These are phyloP conservation scores for Fermentozyma sake DNA, from an alignment of 1,139 yeast species.

Conservation along the genomic window DNA sequence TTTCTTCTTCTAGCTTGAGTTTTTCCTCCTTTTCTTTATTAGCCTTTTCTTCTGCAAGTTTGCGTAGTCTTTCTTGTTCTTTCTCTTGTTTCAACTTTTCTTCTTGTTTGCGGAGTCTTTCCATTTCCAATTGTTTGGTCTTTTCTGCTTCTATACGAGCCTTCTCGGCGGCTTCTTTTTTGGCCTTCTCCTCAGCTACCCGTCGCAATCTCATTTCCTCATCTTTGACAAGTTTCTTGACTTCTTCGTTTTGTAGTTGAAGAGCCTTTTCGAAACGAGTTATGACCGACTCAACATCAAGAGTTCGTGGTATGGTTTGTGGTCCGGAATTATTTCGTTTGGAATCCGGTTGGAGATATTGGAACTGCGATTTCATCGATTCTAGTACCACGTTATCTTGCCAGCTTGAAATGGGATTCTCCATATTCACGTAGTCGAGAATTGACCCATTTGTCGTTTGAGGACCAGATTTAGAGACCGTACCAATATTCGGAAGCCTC, in stretches of 20 bases:
- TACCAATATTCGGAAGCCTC: too few relatives aligned
- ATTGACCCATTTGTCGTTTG: too few relatives aligned
- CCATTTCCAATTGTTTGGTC: slow-evolving; percentile 5
- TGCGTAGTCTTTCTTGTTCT: slow-evolving; percentile 10
- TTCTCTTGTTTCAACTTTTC: slow-evolving; percentile 9
- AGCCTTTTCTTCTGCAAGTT: slow-evolving; percentile 9
- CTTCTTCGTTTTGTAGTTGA: slow-evolving; percentile 6
- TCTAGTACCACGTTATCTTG: too few relatives aligned
- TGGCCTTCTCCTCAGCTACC: slow-evolving; percentile 3
- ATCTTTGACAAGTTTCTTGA: slow-evolving; percentile 5
- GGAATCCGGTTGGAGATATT: too few relatives aligned
- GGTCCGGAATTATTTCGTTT: too few relatives aligned
- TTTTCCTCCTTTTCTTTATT: slow-evolving; percentile 8
- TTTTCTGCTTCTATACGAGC: slow-evolving; percentile 8
- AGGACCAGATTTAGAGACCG: too few relatives aligned
- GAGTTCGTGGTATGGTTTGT: too few relatives aligned
- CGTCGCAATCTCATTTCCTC: slow-evolving; percentile 5
- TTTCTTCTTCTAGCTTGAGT: slow-evolving; percentile 9
- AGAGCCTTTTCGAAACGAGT: neutral
- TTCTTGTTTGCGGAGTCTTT: slow-evolving; percentile 3
- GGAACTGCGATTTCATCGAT: too few relatives aligned
- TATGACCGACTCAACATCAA: neutral
- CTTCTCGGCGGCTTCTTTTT: slow-evolving; percentile 4
- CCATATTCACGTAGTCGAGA: too few relatives aligned
- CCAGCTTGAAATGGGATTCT: too few relatives aligned